Evolutionary conservation across 345 rosid genomes (phyloP).

Genomic region (Eutrema yunnanense): DNA sequence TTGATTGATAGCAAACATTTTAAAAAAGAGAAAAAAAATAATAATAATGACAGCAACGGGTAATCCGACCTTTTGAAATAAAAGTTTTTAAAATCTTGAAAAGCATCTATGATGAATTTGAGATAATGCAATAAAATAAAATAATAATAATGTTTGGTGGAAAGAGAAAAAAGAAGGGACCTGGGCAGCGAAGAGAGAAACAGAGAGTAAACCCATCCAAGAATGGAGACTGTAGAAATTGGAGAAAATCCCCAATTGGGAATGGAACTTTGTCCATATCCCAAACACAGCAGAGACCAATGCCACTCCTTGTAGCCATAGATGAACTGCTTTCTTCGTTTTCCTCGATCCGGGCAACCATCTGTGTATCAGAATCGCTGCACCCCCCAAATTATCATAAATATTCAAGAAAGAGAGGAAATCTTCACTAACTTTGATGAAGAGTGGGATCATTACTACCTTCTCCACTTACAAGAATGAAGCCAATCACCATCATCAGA

Average conservation of each 20-base stretch:
- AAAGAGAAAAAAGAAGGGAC: constrained; percentile 22
- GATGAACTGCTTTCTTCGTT: constrained; percentile 76
- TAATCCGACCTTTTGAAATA: not conserved
- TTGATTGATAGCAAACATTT: not conserved
- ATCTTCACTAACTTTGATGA: not conserved
- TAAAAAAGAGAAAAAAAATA: not conserved
- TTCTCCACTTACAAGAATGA: constrained; percentile 91
- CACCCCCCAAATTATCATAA: not conserved
- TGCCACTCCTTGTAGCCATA: constrained; percentile 85
- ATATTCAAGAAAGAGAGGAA: not conserved
- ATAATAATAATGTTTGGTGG: constrained; percentile 8
- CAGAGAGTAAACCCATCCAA: constrained; percentile 93
- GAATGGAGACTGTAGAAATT: constrained; percentile 93
- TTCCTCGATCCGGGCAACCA: constrained; percentile 91
- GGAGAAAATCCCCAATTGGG: constrained; percentile 52
- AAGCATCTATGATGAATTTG: constrained; percentile 1
- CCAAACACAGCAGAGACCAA: constrained; percentile 78
- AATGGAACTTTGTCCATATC: constrained; percentile 82
- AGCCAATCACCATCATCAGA: constrained; percentile 87
- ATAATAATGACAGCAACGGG: constrained; percentile 3
- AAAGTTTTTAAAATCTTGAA: not conserved
- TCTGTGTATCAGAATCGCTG: constrained; percentile 84
- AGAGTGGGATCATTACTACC: constrained; percentile 33
- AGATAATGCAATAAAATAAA: not conserved
- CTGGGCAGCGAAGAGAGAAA: constrained; percentile 85